phyloP scores from a whole-genome alignment of 2,329 filamentous ascomycete genomes.

The Arthrobotrys iridis region DNA sequence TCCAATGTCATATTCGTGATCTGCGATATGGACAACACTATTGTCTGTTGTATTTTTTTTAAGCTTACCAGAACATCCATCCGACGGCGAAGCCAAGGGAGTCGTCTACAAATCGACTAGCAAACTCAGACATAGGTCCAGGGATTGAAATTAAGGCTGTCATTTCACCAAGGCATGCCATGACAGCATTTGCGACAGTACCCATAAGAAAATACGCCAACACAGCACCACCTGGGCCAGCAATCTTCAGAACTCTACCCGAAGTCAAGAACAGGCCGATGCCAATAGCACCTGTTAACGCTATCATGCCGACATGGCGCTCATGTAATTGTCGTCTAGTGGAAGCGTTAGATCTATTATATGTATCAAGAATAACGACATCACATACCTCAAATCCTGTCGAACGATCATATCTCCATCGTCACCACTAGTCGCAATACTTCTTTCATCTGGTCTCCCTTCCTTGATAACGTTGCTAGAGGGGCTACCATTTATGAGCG shows the following conservation, averaged over 20 bases:
- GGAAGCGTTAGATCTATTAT: background rate
- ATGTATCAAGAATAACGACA: background rate
- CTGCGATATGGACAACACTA: conserved; percentile 13
- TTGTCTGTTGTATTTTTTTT: conserved; percentile 31
- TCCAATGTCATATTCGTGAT: background rate
- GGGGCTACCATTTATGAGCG: background rate
- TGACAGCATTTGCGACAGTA: conserved; percentile 61
- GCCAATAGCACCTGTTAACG: conserved; percentile 60
- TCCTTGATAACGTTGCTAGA: conserved; percentile 27
- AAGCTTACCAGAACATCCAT: conserved; percentile 63
- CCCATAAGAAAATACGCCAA: conserved; percentile 61
- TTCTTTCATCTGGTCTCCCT: conserved; percentile 38
- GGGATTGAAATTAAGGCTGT: conserved; percentile 63
- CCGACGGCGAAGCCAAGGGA: conserved; percentile 64
- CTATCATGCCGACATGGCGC: conserved; percentile 61
- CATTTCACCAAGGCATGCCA: conserved; percentile 62
- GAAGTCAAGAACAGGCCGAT: conserved; percentile 62
- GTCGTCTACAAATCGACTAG: conserved; percentile 62
- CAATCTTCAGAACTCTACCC: conserved; percentile 61
- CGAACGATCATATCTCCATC: conserved; percentile 48
- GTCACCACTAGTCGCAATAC: conserved; percentile 51
- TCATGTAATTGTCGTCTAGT: conserved; percentile 55
- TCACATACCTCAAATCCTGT: conserved; percentile 46
- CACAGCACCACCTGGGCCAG: conserved; percentile 61
- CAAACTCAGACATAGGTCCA: conserved; percentile 62